Base-by-base conservation (phyloP, 805 yeast genomes). In the Saturnispora halmiae region DNA sequence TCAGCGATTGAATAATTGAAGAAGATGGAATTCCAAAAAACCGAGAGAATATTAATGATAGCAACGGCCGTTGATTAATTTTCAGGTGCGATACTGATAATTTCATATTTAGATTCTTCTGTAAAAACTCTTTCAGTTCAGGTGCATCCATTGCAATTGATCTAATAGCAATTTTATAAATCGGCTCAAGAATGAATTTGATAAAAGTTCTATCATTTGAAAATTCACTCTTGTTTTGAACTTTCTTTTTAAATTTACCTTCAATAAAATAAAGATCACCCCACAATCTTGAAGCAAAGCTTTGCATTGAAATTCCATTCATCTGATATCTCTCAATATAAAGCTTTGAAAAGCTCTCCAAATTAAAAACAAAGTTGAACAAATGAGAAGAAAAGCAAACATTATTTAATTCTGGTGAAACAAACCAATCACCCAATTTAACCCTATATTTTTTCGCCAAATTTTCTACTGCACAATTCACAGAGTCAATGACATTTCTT, bases 381-480 rank as follows among this genome's bases (percentile, higher is more conserved):
- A 65, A 64, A 2, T 83, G 56, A 0, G 95, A 82, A 1, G 87
- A 77, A 65, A 92, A 92, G 2, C 82, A 56, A 6, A 88, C 81
- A 49, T 86, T 83, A 10, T 73, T 73, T 14, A 61, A 47, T 29
- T 66, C 73, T 1, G 95, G 95, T 0, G 87, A 76, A 14, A 79
- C 4, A 18, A 16, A 2, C 25, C 29, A 3, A 15, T 15, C 28
- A 20, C 34, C 49, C 3, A 27, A 30, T 14, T 46, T 50, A 18
- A 60, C 59, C 3, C 29, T 31, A 13, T 37, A 40, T 1, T 25
- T 15, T 5, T 32, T 19, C 7, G 34, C 20, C 11, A 36, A 22
- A 16, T 61, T 58, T 7, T 53, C 46, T 4, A 84, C 65, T 43
- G 60, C 70, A 0, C 60, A 56, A 54, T 87, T 86, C n/a, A 87